Evolutionary conservation across 1,139 yeast species (phyloP), one percentile per base, ranked within the genome.

Genomic region (Saccharomyces hybrid): DNA sequence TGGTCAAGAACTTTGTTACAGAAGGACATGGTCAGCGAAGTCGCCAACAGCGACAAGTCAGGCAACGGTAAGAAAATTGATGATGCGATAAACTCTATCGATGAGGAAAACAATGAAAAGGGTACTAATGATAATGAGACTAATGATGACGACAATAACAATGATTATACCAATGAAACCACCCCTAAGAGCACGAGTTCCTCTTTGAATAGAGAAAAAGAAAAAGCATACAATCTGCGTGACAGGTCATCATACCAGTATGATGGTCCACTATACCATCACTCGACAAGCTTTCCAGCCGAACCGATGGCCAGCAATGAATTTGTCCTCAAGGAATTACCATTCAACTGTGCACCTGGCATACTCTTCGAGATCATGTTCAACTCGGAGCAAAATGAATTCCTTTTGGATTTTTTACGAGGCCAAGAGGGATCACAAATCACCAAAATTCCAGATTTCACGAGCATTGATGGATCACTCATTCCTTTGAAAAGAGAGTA

Each of bases 271-370:
- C 69, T 67, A 4, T 71, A 74, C 6, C 86, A 81, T 60, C 68
- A 70, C 0, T 75, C 78, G 6, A 81, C 88, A 0, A 67, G 68
- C 3, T 68, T 73, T 30, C 73, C 72, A 0, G 25, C 48, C 78
- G 80, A 75, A 16, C 79, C 82, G 38, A 81, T 76, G 20, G 68
- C 79, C 0, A 77, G 76, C 23, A 90, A 88, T 52, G 87, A 84
- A 41, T 76, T 78, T 41, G 52, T 70, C 5, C 54, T 73, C 47
- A 79, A 88, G 16, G 74, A 78, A 8, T 82, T 84, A 32, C 75
- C 75, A 0, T 70, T 88, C 44, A 73, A 77, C 47, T 96, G 95
- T 0, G 96, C 98, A 0, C 71, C 91, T 2, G 97, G 97, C 1
- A 82, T 81, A 0, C 80, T 90, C 0, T 88, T 75, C 63, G 77